Conservation (phyloP, 1,139 yeast species). For the Saccharomyces uvarum region DNA sequence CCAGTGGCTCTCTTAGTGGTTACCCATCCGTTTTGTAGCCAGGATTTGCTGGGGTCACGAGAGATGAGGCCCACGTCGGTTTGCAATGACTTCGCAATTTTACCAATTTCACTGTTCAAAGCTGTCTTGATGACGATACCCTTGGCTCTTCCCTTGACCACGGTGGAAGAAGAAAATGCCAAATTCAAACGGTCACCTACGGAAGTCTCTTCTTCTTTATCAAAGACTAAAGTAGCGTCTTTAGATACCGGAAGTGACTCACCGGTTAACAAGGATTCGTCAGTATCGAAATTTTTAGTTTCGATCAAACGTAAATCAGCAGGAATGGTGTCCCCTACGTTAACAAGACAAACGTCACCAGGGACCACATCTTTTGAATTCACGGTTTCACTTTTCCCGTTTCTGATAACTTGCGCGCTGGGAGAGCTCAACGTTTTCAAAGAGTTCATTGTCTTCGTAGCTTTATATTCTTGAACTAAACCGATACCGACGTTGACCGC, state of each 20-base stretch:
- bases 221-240: conserved; percentile 35
- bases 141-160: conserved; percentile 85
- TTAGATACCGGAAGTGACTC: conserved; percentile 84
- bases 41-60: conserved; percentile 41
- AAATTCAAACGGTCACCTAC: conserved; percentile 65
- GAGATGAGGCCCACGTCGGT: conserved; percentile 74
- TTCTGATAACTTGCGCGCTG: conserved; percentile 80
- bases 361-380: conserved; percentile 87
- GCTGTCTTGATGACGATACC: conserved; percentile 93
- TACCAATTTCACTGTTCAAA: conserved; percentile 81
- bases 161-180: conserved; percentile 94
- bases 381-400: conserved; percentile 62
- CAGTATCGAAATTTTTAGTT: conserved; percentile 72
- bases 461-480: conserved; percentile 88
- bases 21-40: conserved; percentile 27
- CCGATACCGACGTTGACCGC: conserved; percentile 89
- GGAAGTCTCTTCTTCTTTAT: conserved; percentile 37
- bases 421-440: conserved; percentile 88
- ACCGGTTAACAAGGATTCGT: conserved; percentile 91
- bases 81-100: conserved; percentile 84
- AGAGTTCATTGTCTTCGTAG: conserved; percentile 90
- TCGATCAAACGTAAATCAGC: conserved; percentile 81
- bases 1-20: conserved; percentile 50
- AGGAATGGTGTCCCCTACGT: conserved; percentile 91
- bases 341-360: conserved; percentile 82